These are phyloP conservation scores for Aspergillus cejpii DNA, from an alignment of 2,329 filamentous ascomycete species.

Conservation along the genomic window DNA sequence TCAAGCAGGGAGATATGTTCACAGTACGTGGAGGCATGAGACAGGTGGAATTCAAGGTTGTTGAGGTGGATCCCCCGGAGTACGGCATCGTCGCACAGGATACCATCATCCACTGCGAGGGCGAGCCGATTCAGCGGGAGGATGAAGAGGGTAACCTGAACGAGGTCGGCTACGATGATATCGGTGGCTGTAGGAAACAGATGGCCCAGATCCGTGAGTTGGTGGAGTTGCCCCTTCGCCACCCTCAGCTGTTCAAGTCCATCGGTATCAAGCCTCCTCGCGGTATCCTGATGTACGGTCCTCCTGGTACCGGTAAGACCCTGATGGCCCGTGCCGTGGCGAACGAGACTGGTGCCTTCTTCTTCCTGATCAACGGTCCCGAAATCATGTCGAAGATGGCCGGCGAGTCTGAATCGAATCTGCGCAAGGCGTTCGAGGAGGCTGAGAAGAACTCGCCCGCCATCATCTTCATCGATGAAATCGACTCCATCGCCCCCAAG, in stretches of 20 bases:
- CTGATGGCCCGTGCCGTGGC: conserved; percentile 97
- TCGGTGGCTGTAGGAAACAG: conserved; percentile 98
- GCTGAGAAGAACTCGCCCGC: conserved; percentile 98
- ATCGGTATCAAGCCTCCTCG: conserved; percentile 99
- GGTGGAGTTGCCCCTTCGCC: conserved; percentile 91
- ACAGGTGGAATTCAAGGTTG: conserved; percentile 99
- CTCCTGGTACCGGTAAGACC: conserved; percentile 98
- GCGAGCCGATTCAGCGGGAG: conserved; percentile 92
- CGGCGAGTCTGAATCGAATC: conserved; percentile 95
- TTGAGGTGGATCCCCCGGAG: conserved; percentile 96
- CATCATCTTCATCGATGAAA: conserved; percentile 99
- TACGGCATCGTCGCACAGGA: conserved; percentile 98
- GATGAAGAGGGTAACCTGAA: conserved; percentile 99
- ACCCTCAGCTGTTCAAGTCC: conserved; percentile 98
- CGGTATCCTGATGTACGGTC: conserved; percentile 93
- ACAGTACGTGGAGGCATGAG: conserved; percentile 97
- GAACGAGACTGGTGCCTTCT: conserved; percentile 98
- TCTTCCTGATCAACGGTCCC: conserved; percentile 98
- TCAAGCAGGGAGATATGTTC: conserved; percentile 95
- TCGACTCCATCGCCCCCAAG: conserved; percentile 98
- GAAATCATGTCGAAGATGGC: conserved; percentile 99
- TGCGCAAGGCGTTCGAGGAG: conserved; percentile 98
- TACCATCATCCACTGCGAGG: conserved; percentile 97
- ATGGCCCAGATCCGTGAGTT: conserved; percentile 99
- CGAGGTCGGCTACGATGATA: conserved; percentile 98